Conservation (phyloP, 2,329 filamentous ascomycete species). For the Cercospora sojina region DNA sequence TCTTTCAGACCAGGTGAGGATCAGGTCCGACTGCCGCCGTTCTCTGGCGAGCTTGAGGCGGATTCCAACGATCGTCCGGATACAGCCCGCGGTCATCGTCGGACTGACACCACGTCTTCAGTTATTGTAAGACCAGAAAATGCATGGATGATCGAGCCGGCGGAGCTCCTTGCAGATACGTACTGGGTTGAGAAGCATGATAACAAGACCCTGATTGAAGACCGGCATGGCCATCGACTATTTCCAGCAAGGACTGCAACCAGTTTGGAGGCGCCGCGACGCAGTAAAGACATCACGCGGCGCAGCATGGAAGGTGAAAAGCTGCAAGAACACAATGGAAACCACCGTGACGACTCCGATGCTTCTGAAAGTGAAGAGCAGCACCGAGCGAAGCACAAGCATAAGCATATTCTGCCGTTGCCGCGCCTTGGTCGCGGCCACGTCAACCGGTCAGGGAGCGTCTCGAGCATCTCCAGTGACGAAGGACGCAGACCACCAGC, state of each 20-base stretch:
- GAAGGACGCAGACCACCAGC: conserved; percentile 45
- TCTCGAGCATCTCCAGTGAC: conserved; percentile 34
- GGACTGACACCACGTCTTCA: conserved; percentile 46
- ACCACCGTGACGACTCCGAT: conserved; percentile 16
- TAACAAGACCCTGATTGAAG: conserved; percentile 79
- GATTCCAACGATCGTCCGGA: conserved; percentile 17
- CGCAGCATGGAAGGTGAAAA: conserved; percentile 10
- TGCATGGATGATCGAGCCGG: conserved; percentile 81
- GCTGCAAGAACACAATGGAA: conserved; percentile 11
- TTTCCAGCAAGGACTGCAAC: conserved; percentile 51
- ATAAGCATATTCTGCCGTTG: conserved; percentile 24
- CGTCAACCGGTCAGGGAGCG: conserved; percentile 30
- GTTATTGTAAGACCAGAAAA: conserved; percentile 72
- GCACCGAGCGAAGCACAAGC: conserved; percentile 8
- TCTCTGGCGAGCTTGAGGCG: conserved; percentile 32
- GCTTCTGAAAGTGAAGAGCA: conserved; percentile 22
- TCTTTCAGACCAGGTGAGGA: conserved; percentile 42
- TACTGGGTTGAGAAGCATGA: conserved; percentile 84
- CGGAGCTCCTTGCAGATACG: conserved; percentile 83
- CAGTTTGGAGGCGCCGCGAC: conserved; percentile 28
- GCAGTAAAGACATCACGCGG: conserved; percentile 24
- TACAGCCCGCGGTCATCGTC: conserved; percentile 30
- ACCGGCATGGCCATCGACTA: conserved; percentile 71
- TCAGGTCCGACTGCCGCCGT: conserved; percentile 32
- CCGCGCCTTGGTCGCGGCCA: conserved; percentile 28